Conservation (phyloP, 2,329 filamentous ascomycete species). For the Esteya vermicola region DNA sequence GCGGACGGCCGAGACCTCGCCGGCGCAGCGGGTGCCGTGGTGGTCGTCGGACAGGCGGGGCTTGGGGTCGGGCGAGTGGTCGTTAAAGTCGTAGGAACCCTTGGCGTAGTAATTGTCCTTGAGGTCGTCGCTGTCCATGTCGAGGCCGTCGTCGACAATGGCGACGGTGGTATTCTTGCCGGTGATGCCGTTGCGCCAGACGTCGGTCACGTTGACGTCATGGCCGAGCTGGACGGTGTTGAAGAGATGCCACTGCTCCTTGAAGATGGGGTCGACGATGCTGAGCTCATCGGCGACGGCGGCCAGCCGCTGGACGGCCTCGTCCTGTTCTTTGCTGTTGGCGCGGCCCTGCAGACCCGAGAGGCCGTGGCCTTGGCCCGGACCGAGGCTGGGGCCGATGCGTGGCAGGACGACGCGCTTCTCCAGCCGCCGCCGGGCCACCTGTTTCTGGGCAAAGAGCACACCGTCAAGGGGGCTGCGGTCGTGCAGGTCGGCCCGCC, state of each 20-base stretch:
- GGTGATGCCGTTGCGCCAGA: slow-evolving; percentile 85
- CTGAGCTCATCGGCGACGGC: slow-evolving; percentile 50
- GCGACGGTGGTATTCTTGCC: slow-evolving; percentile 81
- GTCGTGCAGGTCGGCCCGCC: slow-evolving; percentile 26
- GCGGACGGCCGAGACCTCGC: slow-evolving; percentile 80
- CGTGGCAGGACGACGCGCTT: slow-evolving; percentile 31
- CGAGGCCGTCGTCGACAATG: slow-evolving; percentile 89
- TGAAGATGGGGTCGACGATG: slow-evolving; percentile 83
- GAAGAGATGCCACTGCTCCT: slow-evolving; percentile 88
- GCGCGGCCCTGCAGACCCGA: not conserved
- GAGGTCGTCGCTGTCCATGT: slow-evolving; percentile 88
- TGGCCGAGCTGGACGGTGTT: slow-evolving; percentile 71
- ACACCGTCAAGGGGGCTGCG: slow-evolving; percentile 57
- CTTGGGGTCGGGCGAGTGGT: slow-evolving; percentile 61
- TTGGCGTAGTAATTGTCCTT: slow-evolving; percentile 86
- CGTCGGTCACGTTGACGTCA: slow-evolving; percentile 88
- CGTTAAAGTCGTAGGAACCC: slow-evolving; percentile 95
- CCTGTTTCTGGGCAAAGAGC: slow-evolving; percentile 64
- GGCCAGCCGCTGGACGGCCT: slow-evolving; percentile 42
- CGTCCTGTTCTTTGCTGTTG: too few species aligned
- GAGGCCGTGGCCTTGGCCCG: too few species aligned
- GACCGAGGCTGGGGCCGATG: not conserved
- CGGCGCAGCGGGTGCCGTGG: slow-evolving; percentile 88
- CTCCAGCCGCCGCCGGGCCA: slow-evolving; percentile 33
- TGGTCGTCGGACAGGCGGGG: slow-evolving; percentile 73